Evolutionary conservation across 2,329 filamentous ascomycete genomes (phyloP).

Genomic region (Verticillium longisporum): DNA sequence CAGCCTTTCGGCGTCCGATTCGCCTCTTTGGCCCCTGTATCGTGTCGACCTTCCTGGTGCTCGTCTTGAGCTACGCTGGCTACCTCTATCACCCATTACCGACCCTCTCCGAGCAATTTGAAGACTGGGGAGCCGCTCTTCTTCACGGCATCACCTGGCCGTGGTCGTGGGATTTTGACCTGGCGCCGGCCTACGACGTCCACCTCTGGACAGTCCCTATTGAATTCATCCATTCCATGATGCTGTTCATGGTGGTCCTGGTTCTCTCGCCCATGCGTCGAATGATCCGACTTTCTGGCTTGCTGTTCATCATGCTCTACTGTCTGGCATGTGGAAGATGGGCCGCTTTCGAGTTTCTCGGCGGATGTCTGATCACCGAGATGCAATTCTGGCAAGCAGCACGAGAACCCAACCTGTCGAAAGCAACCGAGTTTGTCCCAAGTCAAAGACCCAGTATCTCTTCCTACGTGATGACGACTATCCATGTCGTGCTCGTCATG

Average conservation of each 20-base stretch:
- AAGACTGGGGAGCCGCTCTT: conserved; percentile 32
- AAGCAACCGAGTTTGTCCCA: neutral
- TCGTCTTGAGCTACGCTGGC: conserved; percentile 14
- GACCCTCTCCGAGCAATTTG: conserved; percentile 28
- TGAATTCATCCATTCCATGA: conserved; percentile 50
- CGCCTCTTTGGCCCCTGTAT: conserved; percentile 11
- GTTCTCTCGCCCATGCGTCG: conserved; percentile 28
- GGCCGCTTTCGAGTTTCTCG: conserved; percentile 3
- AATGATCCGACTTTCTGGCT: neutral
- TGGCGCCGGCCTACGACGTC: conserved; percentile 38
- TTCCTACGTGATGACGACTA: neutral
- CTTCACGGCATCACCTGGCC: conserved; percentile 13
- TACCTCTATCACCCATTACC: neutral
- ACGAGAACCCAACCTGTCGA: neutral
- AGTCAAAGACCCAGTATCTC: neutral
- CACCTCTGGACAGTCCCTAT: conserved; percentile 59
- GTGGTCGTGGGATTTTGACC: conserved; percentile 17
- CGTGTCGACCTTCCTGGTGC: neutral
- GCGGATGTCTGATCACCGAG: conserved; percentile 1
- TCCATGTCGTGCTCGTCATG: neutral
- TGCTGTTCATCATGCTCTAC: neutral
- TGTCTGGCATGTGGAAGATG: conserved; percentile 2
- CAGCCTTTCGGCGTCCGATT: conserved; percentile 10
- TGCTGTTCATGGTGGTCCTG: conserved; percentile 48
- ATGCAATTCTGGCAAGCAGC: neutral